phyloP scores from a whole-genome alignment of 139 green algal species.

The Chlorokybus atmophyticus region DNA sequence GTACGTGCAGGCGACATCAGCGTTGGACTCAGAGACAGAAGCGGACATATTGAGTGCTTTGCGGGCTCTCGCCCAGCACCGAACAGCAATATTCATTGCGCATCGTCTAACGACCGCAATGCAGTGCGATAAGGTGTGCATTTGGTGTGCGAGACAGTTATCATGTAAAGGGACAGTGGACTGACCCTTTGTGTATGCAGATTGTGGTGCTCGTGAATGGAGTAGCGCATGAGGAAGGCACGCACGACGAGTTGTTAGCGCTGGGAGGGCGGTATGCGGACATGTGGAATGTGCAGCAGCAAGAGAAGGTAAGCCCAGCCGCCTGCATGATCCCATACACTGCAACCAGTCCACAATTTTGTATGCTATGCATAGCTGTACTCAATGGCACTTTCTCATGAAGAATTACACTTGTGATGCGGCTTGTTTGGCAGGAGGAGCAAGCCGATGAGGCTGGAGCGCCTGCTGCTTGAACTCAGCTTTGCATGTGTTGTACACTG shows the following conservation, averaged over 20 bases:
- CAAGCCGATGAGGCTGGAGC: too few relatives aligned
- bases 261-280: conserved; percentile 16
- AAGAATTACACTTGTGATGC: too few relatives aligned
- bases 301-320: too few relatives aligned
- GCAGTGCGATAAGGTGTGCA: conserved; percentile 30
- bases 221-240: conserved; percentile 54
- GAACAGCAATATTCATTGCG: conserved; percentile 77
- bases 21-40: conserved; percentile 73
- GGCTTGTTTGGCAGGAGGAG: too few relatives aligned
- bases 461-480: too few relatives aligned
- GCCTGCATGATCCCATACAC: too few relatives aligned
- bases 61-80: conserved; percentile 10
- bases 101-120: conserved; percentile 70
- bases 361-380: too few relatives aligned
- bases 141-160: background rate
- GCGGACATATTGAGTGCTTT: conserved; percentile 8
- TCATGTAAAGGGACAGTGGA: background rate
- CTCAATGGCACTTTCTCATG: too few relatives aligned
- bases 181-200: conserved; percentile 1
- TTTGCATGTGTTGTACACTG: too few relatives aligned
- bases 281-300: conserved; percentile 26
- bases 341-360: too few relatives aligned
- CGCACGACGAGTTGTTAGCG: conserved; percentile 53
- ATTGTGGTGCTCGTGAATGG: conserved; percentile 79
- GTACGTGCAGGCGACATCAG: conserved; percentile 84